Evolutionary conservation across 495 filamentous ascomycete genomes (phyloP).

Genomic region (Bathelium albidoporum): DNA sequence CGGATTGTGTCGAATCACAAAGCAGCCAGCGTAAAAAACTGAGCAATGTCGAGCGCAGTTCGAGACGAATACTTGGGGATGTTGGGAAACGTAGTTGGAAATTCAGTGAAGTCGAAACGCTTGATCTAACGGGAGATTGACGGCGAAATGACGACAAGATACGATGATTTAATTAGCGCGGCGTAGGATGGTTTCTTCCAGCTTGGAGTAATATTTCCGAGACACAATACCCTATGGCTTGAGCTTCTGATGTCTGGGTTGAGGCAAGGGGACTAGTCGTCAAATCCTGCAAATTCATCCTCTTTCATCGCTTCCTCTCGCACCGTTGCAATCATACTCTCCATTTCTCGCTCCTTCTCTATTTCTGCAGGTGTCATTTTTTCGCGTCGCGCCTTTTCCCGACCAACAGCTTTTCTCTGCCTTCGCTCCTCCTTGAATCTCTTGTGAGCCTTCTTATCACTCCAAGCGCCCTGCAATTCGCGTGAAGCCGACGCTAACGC

Average conservation of each 20-base stretch:
- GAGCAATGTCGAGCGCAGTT: neutral
- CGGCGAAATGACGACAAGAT: neutral
- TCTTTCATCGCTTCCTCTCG: conserved; percentile 36
- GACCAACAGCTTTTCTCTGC: conserved; percentile 62
- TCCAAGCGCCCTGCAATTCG: conserved; percentile 65
- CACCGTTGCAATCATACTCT: conserved; percentile 62
- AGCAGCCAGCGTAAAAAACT: neutral
- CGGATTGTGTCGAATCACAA: neutral
- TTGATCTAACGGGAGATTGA: neutral
- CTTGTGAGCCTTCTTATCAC: conserved; percentile 61
- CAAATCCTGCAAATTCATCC: conserved; percentile 28
- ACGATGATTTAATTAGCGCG: neutral
- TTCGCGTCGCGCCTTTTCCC: conserved; percentile 56
- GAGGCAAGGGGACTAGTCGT: neutral
- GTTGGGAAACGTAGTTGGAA: neutral
- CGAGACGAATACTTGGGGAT: neutral
- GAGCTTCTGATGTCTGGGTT: neutral
- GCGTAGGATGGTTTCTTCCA: neutral
- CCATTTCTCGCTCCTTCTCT: conserved; percentile 56
- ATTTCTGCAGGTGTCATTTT: conserved; percentile 67
- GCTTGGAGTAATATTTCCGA: neutral
- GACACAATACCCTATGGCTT: neutral
- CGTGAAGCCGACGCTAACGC: conserved; percentile 34
- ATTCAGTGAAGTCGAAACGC: neutral
- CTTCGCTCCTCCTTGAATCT: conserved; percentile 54